Evolutionary conservation across 331 rosid genomes (phyloP), one percentile per base, ranked within the genome.

Genomic region (Rhamnella rubrinervis): DNA sequence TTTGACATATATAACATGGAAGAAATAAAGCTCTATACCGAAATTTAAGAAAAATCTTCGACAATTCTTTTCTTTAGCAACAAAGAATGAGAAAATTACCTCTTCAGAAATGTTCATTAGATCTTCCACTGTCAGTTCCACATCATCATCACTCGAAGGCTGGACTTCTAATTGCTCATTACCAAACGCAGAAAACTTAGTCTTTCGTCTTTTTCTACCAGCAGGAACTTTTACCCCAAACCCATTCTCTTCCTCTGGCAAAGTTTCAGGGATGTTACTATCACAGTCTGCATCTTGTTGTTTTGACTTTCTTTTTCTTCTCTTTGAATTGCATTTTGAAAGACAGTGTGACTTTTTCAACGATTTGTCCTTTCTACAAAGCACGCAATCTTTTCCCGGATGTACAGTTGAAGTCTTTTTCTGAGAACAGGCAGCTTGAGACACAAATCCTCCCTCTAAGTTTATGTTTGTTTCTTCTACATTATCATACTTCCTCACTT

Each of bases 101-200:
- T 90, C 86, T 67, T 85, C 73, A 15, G 98, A 92, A 59, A 83
- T 88, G 67, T 69, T 75, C 83, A 90, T 71, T 55, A 88, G 73
- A 81, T 93, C 98, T 39, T 85, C 89, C 59, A 85, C 77, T 1
- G 96, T 86, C 61, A 93, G 83, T 49, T 84, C 97, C 25, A 79
- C 53, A 15, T 81, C 88, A 67, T 81, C 82, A 55, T 78, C 87
- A 70, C 65, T 76, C 8, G 31, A 63, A 64, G 71, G 72, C 76
- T 73, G 78, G 74, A 55, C 72, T 65, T 71, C 76, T 71, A 40
- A 19, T 46, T 78, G 81, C 72, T 75, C 76, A 44, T 7, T 25
- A 44, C 28, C 79, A 28, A 26, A 59, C 53, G 58, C 73, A 47
- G 63, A 66, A 52, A 68, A 78, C 72, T 73, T 79, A 59, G 59